Percentiles rank a stretch among this genome's conserved stretches.
These are phyloP conservation scores for Cercospora citrullina DNA, from an alignment of 2,329 filamentous ascomycete genomes.

Conservation along the genomic window DNA sequence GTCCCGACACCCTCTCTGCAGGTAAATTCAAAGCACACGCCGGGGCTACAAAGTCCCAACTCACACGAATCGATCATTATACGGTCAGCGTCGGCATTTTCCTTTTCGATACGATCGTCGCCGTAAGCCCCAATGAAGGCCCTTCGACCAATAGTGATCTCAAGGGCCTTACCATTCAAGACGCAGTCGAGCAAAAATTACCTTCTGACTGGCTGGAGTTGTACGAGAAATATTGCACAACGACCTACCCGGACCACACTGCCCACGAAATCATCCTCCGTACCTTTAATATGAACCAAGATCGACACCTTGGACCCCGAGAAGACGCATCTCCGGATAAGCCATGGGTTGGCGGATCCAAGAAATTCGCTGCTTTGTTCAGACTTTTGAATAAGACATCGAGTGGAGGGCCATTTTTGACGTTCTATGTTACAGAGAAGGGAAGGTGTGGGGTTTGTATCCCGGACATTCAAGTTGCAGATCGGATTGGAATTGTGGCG, in stretches of 20 bases:
- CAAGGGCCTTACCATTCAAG: background rate
- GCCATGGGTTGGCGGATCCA: background rate
- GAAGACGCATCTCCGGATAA: background rate
- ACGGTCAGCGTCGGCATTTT: background rate
- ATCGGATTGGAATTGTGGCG: constrained; percentile 4
- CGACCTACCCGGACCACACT: background rate
- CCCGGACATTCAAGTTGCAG: background rate
- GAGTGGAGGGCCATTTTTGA: constrained; percentile 3
- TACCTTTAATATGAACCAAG: constrained; percentile 2
- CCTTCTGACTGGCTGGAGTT: constrained; percentile 8
- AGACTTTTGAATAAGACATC: background rate
- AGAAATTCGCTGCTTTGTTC: background rate
- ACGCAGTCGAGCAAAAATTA: constrained; percentile 2
- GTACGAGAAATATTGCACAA: background rate
- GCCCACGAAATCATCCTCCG: background rate
- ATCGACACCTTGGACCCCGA: background rate
- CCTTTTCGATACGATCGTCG: constrained; percentile 9
- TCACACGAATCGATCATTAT: background rate
- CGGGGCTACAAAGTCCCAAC: background rate
- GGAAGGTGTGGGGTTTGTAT: constrained; percentile 10
- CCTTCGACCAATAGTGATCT: background rate
- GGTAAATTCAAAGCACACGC: constrained; percentile 9
- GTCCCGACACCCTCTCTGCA: constrained; percentile 3
- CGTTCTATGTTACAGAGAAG: constrained; percentile 8
- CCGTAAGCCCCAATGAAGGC: background rate